Base-by-base conservation (phyloP, 306 rosid genomes). In the Cucurbita ficifolia region DNA sequence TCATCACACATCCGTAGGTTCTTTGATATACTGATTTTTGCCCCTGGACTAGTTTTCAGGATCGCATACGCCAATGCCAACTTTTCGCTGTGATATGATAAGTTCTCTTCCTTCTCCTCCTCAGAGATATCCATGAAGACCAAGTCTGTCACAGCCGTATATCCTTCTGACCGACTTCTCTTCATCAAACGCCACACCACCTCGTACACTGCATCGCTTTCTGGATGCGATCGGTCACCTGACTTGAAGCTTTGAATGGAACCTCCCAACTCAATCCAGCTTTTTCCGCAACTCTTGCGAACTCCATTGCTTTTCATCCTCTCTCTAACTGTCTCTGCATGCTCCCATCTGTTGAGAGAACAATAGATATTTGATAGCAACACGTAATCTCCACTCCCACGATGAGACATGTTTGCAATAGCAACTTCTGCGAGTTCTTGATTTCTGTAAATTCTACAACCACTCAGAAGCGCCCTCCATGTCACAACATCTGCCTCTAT, bases 41-140 rank as follows among this genome's bases (percentile, higher is more conserved):
- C 78, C 78, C 88, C 91, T 1, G 92, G 92, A 75, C 90, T 77
- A 77, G 82, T 86, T 80, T 86, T 90, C 70, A 87, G 76, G 53
- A 90, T 58, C 35, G 81, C 92, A 70, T 83, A 84, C 5, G 89
- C 96, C 79, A 90, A 83, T 13, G 89, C 89, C 88, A 87, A 79
- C 86, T 83, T 90, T 82, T 90, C 96, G 6, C 92, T 87, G 13
- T 74, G 86, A 68, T 10, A 70, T 35, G 64, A 76, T 55, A 90
- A 81, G 75, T 84, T 90, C 76, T 78, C 91, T 79, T 86, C 92
- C 79, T 84, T 87, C 77, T 90, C 91, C 84, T 90, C 96, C 76
- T 84, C 91, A 29, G 92, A 87, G 59, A 87, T 90, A 82, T 87
- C 96, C 92, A 90, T 87, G 77, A 87, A 79, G 79, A 90, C 93